phyloP scores from a whole-genome alignment of 495 filamentous ascomycete species.

The Aspergillus asperescens region DNA sequence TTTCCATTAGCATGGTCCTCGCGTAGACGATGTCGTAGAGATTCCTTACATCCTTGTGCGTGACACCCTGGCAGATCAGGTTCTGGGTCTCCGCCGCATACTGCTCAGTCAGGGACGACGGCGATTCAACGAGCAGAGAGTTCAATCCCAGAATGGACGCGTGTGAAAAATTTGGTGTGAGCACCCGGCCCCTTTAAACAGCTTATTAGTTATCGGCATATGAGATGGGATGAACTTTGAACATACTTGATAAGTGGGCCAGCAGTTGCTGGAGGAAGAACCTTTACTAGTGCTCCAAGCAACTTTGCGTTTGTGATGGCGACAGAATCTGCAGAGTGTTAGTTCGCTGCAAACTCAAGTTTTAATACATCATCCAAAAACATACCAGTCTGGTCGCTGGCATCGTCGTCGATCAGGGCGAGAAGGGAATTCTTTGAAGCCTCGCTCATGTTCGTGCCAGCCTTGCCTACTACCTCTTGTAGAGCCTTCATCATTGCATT shows the following conservation, averaged over 20 bases:
- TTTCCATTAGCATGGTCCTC: slow-evolving; percentile 14
- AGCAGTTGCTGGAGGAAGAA: slow-evolving; percentile 63
- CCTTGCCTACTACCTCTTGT: slow-evolving; percentile 93
- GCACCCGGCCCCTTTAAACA: slow-evolving; percentile 62
- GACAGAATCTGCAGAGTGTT: slow-evolving; percentile 51
- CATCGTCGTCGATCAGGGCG: slow-evolving; percentile 78
- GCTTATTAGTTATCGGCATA: slow-evolving; percentile 11
- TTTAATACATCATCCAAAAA: not conserved
- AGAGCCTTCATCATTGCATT: slow-evolving; percentile 97
- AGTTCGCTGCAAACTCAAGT: not conserved
- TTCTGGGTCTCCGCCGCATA: slow-evolving; percentile 66
- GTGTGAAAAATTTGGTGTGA: slow-evolving; percentile 63
- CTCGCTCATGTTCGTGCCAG: slow-evolving; percentile 90
- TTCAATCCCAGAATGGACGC: slow-evolving; percentile 78
- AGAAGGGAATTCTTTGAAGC: slow-evolving; percentile 75
- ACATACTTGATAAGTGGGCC: slow-evolving; percentile 64
- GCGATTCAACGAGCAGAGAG: slow-evolving; percentile 74
- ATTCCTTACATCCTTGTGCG: slow-evolving; percentile 60
- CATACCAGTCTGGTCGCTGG: slow-evolving; percentile 63
- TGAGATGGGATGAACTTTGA: not conserved
- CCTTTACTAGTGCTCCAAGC: slow-evolving; percentile 82
- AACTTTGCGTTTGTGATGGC: slow-evolving; percentile 83
- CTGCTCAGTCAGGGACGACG: slow-evolving; percentile 57
- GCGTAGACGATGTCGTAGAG: not conserved
- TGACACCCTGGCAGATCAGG: slow-evolving; percentile 75